Evolutionary conservation across 495 filamentous ascomycete species (phyloP).

Genomic region (Talaromyces liani): DNA sequence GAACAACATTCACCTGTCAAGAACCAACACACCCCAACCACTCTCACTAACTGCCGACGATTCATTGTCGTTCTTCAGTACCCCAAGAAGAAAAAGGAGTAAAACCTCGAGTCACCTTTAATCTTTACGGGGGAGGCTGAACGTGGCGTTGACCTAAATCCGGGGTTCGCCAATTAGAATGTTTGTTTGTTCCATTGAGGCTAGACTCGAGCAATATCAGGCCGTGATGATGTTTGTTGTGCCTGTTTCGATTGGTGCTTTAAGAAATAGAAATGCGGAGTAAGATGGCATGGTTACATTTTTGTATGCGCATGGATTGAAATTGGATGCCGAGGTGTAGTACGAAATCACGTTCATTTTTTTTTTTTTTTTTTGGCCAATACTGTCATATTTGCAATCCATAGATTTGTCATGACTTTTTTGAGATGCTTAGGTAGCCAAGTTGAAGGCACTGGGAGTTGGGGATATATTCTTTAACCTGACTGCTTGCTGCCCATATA

Average conservation of each 20-base stretch:
- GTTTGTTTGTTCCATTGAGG: background rate
- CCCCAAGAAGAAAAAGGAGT: background rate
- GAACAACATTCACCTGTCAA: background rate
- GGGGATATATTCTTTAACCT: background rate
- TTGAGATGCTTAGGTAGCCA: background rate
- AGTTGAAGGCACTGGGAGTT: background rate
- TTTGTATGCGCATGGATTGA: background rate
- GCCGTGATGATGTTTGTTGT: constrained; percentile 1
- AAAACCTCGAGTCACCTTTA: background rate
- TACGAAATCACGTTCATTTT: background rate
- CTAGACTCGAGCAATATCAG: background rate
- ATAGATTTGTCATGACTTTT: background rate
- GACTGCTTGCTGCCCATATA: no score
- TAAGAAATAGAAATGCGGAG: background rate
- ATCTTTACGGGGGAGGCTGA: background rate
- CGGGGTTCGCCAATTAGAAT: background rate
- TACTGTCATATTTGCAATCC: background rate
- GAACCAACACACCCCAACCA: background rate
- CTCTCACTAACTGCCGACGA: background rate
- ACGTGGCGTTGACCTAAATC: constrained; percentile 4
- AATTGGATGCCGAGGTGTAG: background rate
- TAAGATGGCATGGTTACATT: constrained; percentile 1
- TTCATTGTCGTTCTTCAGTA: background rate
- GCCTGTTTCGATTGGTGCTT: background rate
- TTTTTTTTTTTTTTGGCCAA: background rate